Evolutionary conservation across 768 basidiomycete genomes (phyloP).

Genomic region (Sporobolomyces roseus): DNA sequence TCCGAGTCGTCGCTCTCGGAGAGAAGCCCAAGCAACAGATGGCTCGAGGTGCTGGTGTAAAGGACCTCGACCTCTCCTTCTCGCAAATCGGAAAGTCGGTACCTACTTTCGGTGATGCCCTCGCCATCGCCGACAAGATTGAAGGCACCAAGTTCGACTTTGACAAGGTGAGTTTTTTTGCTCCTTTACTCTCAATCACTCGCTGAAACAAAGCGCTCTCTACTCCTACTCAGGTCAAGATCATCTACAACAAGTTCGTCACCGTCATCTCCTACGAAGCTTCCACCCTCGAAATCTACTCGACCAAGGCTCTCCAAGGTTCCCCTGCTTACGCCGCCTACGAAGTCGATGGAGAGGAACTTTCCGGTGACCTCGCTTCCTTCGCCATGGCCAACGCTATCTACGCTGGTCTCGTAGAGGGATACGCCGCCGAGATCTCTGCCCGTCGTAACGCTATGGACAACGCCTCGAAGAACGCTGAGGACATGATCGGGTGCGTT

Average conservation of each 20-base stretch:
- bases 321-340: constrained; percentile 86
- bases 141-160: constrained; percentile 76
- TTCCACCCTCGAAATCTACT: constrained; percentile 68
- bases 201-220: neutral
- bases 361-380: constrained; percentile 85
- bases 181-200: neutral
- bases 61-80: constrained; percentile 78
- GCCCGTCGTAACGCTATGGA: constrained; percentile 95
- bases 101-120: constrained; percentile 94
- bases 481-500: constrained; percentile 44
- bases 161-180: constrained; percentile 58
- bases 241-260: constrained; percentile 62
- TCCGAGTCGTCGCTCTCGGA: constrained; percentile 76
- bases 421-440: constrained; percentile 75
- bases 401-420: constrained; percentile 88
- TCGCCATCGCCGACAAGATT: constrained; percentile 87
- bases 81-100: constrained; percentile 98
- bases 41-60: constrained; percentile 56
- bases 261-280: constrained; percentile 89
- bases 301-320: constrained; percentile 72
- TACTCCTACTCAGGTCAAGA: constrained; percentile 47
- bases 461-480: constrained; percentile 97
- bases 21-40: constrained; percentile 98
- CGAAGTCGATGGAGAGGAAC: constrained; percentile 97
- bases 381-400: constrained; percentile 96